A percentile compares a stretch with the other conserved stretches of the same genome.
These are phyloP conservation scores for Plasmodium fragile DNA, from an alignment of 169 alveolate genomes.

Conservation along the genomic window DNA sequence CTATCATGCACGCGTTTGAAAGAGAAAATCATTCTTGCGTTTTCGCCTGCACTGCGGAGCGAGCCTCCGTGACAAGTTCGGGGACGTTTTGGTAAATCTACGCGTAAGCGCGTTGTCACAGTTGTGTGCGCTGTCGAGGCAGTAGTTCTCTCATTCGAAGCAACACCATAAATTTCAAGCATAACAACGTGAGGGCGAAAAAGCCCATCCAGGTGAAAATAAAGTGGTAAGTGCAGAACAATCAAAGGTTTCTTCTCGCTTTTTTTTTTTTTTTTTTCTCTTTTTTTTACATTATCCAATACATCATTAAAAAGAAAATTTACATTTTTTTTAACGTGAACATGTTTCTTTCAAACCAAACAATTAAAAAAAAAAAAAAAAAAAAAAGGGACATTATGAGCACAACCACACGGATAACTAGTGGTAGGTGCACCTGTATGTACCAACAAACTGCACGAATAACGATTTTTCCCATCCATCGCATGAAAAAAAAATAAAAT, in stretches of 20 bases:
- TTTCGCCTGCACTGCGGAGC: background rate
- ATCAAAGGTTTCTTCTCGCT: background rate
- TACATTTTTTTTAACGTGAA: background rate
- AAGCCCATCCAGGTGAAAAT: background rate
- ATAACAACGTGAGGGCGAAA: background rate
- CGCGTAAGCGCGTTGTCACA: background rate
- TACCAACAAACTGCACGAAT: background rate
- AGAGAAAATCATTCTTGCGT: slow-evolving; percentile 49
- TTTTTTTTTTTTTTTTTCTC: background rate
- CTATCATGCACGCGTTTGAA: slow-evolving; percentile 18
- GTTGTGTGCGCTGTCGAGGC: background rate
- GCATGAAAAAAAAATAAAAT: background rate
- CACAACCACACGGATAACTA: background rate
- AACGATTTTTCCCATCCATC: background rate
- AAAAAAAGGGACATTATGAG: background rate
- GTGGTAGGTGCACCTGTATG: background rate
- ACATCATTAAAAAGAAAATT: background rate
- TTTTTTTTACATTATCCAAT: background rate
- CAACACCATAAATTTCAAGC: background rate
- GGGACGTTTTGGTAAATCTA: background rate
- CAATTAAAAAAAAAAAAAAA: background rate
- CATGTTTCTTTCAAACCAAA: background rate
- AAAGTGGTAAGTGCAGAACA: background rate
- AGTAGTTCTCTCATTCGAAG: slow-evolving; percentile 4
- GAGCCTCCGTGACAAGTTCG: background rate